Conservation (phyloP, 495 filamentous ascomycete genomes). For the Podospora didyma region DNA sequence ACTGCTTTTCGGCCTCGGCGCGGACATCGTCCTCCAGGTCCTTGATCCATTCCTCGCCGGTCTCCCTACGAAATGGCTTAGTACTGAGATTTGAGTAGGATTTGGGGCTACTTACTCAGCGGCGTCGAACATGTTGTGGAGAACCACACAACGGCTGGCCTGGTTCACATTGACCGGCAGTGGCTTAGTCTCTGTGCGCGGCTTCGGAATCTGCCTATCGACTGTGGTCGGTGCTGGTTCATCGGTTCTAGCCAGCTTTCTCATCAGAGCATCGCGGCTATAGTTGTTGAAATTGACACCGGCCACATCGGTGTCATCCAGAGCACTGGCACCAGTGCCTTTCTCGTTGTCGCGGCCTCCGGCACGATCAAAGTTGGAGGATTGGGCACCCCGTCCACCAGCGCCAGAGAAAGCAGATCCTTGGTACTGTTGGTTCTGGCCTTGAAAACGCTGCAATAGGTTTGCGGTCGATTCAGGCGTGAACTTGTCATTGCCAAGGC, state of each 20-base stretch:
- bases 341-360: conserved; percentile 89
- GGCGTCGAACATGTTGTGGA: conserved; percentile 94
- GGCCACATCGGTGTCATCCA: conserved; percentile 97
- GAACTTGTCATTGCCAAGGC: conserved; percentile 99
- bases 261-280: conserved; percentile 94
- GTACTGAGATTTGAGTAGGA: conserved; percentile 12
- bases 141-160: conserved; percentile 89
- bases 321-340: conserved; percentile 85
- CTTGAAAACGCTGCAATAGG: conserved; percentile 83
- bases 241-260: conserved; percentile 94
- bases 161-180: conserved; percentile 83
- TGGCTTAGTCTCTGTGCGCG: conserved; percentile 77
- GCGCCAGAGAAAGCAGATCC: conserved; percentile 92
- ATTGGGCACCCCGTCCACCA: conserved; percentile 82
- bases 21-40: conserved; percentile 93
- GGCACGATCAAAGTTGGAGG: conserved; percentile 89
- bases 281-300: conserved; percentile 99
- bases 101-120: conserved; percentile 63
- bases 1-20: conserved; percentile 89
- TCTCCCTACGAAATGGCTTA: conserved; percentile 64
- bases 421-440: conserved; percentile 77
- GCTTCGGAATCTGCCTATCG: conserved; percentile 68
- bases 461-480: conserved; percentile 94
- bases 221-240: conserved; percentile 64
- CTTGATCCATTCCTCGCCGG: conserved; percentile 84